phyloP scores from a whole-genome alignment of 31 red algal species.

The Odonthalia washingtoniensis region DNA sequence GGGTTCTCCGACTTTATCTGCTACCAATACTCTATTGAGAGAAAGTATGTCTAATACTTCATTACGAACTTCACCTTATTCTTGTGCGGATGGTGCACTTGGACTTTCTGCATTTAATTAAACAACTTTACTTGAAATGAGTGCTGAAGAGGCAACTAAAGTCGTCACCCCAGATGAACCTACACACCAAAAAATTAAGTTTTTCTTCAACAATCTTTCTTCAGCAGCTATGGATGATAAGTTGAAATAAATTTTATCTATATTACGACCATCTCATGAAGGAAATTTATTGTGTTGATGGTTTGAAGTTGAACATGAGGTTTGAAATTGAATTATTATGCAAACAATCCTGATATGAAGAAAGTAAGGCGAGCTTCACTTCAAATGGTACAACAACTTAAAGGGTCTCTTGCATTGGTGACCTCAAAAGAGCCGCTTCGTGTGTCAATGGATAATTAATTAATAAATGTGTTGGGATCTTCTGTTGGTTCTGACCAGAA shows the following conservation, averaged over 20 bases:
- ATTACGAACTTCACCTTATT: slow-evolving; percentile 46
- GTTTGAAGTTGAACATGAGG: slow-evolving; percentile 96
- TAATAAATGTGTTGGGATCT: slow-evolving; percentile 68
- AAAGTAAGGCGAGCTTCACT: slow-evolving; percentile 74
- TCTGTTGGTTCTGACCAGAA: slow-evolving; percentile 72
- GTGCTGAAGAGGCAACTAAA: slow-evolving; percentile 43
- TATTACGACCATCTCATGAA: slow-evolving; percentile 78
- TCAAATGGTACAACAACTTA: slow-evolving; percentile 94
- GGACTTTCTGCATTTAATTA: slow-evolving; percentile 50
- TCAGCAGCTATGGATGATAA: slow-evolving; percentile 83
- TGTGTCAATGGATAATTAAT: slow-evolving; percentile 86
- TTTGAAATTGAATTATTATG: slow-evolving; percentile 93
- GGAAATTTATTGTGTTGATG: slow-evolving; percentile 86
- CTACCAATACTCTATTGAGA: slow-evolving; percentile 49
- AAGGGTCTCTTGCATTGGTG: slow-evolving; percentile 89
- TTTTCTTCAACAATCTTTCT: slow-evolving; percentile 98
- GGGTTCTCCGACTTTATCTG: slow-evolving; percentile 53
- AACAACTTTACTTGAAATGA: slow-evolving; percentile 50
- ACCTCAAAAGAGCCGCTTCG: slow-evolving; percentile 98
- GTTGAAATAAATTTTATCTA: slow-evolving; percentile 69
- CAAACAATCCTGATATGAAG: slow-evolving; percentile 70
- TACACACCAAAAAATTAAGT: slow-evolving; percentile 92
- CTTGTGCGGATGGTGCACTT: slow-evolving; percentile 45
- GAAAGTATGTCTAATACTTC: slow-evolving; percentile 21
- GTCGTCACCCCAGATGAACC: slow-evolving; percentile 76